phyloP scores from a whole-genome alignment of 1,284 basidiomycete genomes.

The Boletellus sp. region DNA sequence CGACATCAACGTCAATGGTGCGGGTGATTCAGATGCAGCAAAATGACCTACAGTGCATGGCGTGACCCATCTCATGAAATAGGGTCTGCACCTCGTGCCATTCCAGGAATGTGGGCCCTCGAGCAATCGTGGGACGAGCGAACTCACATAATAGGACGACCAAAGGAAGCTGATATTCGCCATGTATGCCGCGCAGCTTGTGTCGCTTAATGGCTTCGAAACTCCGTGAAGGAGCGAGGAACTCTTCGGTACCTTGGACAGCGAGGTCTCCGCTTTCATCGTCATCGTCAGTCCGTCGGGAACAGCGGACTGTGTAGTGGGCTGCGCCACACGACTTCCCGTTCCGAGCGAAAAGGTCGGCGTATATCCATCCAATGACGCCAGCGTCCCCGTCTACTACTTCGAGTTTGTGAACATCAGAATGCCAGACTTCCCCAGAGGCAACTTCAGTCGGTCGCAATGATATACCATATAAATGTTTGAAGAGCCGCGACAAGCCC shows the following conservation, averaged over 20 bases:
- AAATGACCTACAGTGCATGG: conserved; percentile 87
- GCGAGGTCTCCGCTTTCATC: conserved; percentile 68
- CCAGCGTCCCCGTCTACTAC: conserved; percentile 88
- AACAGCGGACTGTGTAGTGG: conserved; percentile 97
- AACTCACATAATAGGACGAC: conserved; percentile 94
- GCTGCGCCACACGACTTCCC: conserved; percentile 92
- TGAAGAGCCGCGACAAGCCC: conserved; percentile 83
- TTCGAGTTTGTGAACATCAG: conserved; percentile 86
- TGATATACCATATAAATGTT: conserved; percentile 82
- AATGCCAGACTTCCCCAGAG: conserved; percentile 86
- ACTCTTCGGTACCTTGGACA: conserved; percentile 40
- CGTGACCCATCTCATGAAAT: conserved; percentile 99
- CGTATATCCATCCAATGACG: conserved; percentile 90
- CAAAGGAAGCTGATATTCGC: conserved; percentile 84
- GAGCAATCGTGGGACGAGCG: conserved; percentile 56
- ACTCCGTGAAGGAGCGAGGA: conserved; percentile 44
- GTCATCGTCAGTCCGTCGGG: conserved; percentile 87
- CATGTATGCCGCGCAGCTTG: conserved; percentile 55
- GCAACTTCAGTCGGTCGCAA: conserved; percentile 66
- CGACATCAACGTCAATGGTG: conserved; percentile 15
- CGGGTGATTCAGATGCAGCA: neutral
- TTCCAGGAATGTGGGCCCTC: conserved; percentile 71
- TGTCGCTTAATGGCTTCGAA: conserved; percentile 63
- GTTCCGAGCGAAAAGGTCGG: conserved; percentile 82
- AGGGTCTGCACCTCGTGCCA: conserved; percentile 96